phyloP scores from a whole-genome alignment of 176 grass and related monocot genomes.

The Aegilops tauschii region DNA sequence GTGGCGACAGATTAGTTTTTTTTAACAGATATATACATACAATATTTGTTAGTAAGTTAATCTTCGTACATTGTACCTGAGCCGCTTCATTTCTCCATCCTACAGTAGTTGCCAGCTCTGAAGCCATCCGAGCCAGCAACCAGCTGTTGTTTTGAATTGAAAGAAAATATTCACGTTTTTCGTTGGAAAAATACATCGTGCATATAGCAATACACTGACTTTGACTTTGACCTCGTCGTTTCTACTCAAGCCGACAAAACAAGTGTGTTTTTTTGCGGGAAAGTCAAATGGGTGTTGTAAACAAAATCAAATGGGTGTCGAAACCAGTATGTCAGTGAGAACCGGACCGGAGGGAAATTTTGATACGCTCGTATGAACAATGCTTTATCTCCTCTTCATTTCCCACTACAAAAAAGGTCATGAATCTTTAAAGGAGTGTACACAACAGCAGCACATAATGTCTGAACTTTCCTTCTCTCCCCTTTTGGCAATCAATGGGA shows the following conservation, averaged over 20 bases:
- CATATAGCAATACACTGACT: not conserved
- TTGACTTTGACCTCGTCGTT: not conserved
- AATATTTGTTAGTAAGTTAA: not conserved
- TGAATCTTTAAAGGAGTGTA: constrained; percentile 26
- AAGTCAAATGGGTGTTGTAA: not conserved
- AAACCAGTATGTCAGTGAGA: not conserved
- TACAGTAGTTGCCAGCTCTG: not conserved
- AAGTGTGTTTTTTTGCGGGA: not conserved
- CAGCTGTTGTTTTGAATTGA: not conserved
- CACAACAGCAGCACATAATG: not conserved
- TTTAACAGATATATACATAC: too few species aligned
- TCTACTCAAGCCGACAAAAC: not conserved
- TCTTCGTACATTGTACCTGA: not conserved
- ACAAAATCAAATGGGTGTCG: not conserved
- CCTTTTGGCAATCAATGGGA: constrained; percentile 19
- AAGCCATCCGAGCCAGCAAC: not conserved
- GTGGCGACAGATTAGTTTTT: too few species aligned
- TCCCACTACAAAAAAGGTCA: constrained; percentile 24
- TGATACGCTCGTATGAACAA: constrained; percentile 39
- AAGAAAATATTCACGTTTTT: not conserved
- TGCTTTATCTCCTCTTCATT: constrained; percentile 3
- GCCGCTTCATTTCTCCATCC: not conserved
- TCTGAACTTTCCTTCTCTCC: not conserved
- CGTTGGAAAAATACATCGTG: not conserved
- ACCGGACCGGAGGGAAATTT: not conserved